A percentile compares a stretch with the other conserved stretches of the same genome.
Conservation (phyloP, 208 protist species). For the Leishmania braziliensis region DNA sequence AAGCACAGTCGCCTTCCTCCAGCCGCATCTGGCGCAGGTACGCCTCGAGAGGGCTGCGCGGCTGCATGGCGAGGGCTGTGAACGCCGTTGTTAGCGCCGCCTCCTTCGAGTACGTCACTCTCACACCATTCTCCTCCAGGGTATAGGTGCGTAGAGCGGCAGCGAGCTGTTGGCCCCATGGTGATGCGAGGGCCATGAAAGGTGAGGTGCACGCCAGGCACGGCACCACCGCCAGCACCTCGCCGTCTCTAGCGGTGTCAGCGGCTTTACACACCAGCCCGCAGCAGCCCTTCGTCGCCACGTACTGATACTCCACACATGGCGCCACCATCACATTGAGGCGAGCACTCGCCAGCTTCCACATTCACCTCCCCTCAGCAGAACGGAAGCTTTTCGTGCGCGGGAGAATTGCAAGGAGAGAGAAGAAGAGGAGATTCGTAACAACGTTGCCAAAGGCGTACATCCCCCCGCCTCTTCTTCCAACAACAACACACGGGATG, state of each 20-base stretch:
- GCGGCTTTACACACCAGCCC: slow-evolving; percentile 46
- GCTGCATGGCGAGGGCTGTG: slow-evolving; percentile 54
- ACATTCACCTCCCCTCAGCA: slow-evolving; percentile 34
- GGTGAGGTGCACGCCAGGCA: slow-evolving; percentile 52
- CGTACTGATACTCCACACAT: slow-evolving; percentile 31
- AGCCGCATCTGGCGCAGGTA: slow-evolving; percentile 56
- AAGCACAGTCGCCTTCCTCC: slow-evolving; percentile 11
- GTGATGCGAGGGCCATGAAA: slow-evolving; percentile 56
- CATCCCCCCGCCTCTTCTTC: neutral
- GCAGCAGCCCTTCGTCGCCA: slow-evolving; percentile 37
- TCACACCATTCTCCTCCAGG: slow-evolving; percentile 29
- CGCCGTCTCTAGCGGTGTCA: slow-evolving; percentile 35
- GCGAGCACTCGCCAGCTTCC: slow-evolving; percentile 37
- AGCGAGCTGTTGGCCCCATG: slow-evolving; percentile 47
- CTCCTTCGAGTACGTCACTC: slow-evolving; percentile 56
- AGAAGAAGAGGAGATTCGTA: neutral
- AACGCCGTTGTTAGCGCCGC: slow-evolving; percentile 61
- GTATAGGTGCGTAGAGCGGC: slow-evolving; percentile 38
- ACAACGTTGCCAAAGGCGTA: neutral
- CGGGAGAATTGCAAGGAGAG: neutral
- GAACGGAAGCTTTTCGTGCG: neutral
- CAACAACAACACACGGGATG: neutral
- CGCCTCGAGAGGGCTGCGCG: slow-evolving; percentile 32
- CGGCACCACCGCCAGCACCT: slow-evolving; percentile 54
- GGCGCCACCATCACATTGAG: slow-evolving; percentile 43